These are phyloP conservation scores for Coniochaeta sp. DNA, from an alignment of 2,329 filamentous ascomycete genomes.

Conservation along the genomic window DNA sequence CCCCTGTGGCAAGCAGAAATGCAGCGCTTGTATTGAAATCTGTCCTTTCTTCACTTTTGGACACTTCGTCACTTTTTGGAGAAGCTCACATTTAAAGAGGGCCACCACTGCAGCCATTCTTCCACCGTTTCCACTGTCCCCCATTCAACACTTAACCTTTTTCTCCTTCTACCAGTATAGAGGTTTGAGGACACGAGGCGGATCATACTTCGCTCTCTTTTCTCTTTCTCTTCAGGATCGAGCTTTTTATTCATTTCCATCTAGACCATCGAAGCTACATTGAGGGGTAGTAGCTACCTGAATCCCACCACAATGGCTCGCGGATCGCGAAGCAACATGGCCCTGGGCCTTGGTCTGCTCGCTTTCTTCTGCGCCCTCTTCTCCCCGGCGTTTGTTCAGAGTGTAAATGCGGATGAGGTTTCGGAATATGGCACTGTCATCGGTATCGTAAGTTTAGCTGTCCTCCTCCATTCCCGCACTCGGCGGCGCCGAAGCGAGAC, in stretches of 20 bases:
- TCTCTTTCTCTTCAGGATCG: slow-evolving; percentile 12
- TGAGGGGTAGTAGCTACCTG: slow-evolving; percentile 3
- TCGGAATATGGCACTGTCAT: slow-evolving; percentile 84
- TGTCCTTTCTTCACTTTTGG: slow-evolving; percentile 39
- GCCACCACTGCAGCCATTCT: not conserved
- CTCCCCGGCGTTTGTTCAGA: slow-evolving; percentile 76
- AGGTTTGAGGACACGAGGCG: slow-evolving; percentile 7
- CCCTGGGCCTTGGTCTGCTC: slow-evolving; percentile 76
- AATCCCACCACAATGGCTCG: slow-evolving; percentile 14
- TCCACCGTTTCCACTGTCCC: not conserved
- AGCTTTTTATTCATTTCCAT: slow-evolving; percentile 4
- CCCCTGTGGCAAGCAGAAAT: slow-evolving; percentile 25
- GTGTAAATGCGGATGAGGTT: slow-evolving; percentile 64
- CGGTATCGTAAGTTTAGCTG: slow-evolving; percentile 62
- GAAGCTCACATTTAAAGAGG: slow-evolving; percentile 5
- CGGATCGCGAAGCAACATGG: slow-evolving; percentile 18
- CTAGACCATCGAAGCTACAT: not conserved
- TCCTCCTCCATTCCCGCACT: not conserved
- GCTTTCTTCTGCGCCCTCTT: slow-evolving; percentile 90
- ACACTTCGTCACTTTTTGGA: slow-evolving; percentile 28
- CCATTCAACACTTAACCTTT: slow-evolving; percentile 2
- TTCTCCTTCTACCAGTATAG: slow-evolving; percentile 4
- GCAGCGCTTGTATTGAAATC: slow-evolving; percentile 31
- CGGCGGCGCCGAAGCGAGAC: not conserved
- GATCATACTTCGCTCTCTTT: slow-evolving; percentile 13